These are phyloP conservation scores for Hypoxylon sp. DNA, from an alignment of 2,329 filamentous ascomycete genomes.

Conservation along the genomic window DNA sequence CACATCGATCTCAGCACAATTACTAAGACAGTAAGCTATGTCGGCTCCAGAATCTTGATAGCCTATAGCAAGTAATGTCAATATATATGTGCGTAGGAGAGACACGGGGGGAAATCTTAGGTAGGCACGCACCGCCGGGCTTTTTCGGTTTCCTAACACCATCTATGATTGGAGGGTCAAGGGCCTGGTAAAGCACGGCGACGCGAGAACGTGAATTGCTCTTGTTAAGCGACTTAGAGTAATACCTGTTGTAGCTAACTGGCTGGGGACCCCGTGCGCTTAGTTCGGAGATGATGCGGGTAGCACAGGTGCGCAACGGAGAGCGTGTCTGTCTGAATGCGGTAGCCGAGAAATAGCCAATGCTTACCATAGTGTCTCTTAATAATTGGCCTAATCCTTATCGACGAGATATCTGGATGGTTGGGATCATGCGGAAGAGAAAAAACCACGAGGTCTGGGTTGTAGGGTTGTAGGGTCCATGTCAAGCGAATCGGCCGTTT, in stretches of 20 bases:
- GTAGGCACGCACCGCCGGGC: conserved; percentile 15
- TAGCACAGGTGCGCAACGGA: not conserved
- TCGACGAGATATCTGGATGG: not conserved
- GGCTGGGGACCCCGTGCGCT: not conserved
- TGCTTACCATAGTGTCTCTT: not conserved
- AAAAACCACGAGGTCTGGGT: not conserved
- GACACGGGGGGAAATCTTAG: not conserved
- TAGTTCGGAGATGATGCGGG: not conserved
- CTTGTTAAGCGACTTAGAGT: not conserved
- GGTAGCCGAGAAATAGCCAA: not conserved
- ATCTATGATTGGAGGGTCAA: conserved; percentile 17
- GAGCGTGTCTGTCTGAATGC: conserved; percentile 1
- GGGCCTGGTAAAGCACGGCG: conserved; percentile 21
- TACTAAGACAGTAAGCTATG: conserved; percentile 60
- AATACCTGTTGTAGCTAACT: not conserved
- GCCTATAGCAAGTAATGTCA: conserved; percentile 51
- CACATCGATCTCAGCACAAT: conserved; percentile 52
- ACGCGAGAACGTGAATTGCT: not conserved
- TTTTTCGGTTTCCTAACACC: conserved; percentile 21
- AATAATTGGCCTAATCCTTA: not conserved
- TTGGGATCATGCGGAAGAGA: not conserved
- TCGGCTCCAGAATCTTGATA: conserved; percentile 65
- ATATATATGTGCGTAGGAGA: not conserved
- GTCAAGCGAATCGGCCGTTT: conserved; percentile 7
- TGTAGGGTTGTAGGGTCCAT: not conserved